Evolutionary conservation across 108 stramenopile genomes (phyloP).

Genomic region (Nitzschia inconspicua): DNA sequence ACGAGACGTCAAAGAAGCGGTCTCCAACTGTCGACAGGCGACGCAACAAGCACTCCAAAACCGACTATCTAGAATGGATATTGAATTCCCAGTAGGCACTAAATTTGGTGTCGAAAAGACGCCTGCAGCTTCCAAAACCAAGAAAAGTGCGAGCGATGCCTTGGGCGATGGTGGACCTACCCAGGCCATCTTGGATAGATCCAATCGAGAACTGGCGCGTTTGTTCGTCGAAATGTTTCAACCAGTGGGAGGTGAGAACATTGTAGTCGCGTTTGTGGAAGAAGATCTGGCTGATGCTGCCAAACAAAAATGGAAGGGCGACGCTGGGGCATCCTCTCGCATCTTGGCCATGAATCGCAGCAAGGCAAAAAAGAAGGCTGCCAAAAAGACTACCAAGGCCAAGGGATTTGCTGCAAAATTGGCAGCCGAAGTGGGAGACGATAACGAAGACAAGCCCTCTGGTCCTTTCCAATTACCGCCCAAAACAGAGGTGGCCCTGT

Average conservation of each 20-base stretch:
- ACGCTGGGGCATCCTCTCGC: constrained; percentile 54
- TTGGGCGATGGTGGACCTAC: constrained; percentile 35
- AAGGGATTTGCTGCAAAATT: constrained; percentile 83
- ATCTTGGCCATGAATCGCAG: constrained; percentile 61
- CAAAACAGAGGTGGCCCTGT: constrained; percentile 72
- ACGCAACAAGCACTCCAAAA: constrained; percentile 65
- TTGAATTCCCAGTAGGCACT: constrained; percentile 82
- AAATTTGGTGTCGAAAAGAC: constrained; percentile 81
- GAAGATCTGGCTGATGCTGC: constrained; percentile 57
- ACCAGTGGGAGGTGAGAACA: constrained; percentile 75
- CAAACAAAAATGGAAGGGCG: constrained; percentile 64
- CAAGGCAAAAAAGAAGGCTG: constrained; percentile 31
- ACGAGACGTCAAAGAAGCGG: constrained; percentile 79
- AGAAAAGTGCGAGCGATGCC: constrained; percentile 6
- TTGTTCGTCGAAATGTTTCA: constrained; percentile 89
- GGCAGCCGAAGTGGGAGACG: constrained; percentile 54
- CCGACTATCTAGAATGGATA: constrained; percentile 62
- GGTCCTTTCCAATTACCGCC: constrained; percentile 66
- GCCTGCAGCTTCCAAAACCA: constrained; percentile 27
- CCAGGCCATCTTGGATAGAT: constrained; percentile 53
- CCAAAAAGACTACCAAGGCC: constrained; percentile 41
- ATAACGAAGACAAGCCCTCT: constrained; percentile 10
- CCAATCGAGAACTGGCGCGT: constrained; percentile 80
- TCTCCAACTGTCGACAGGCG: constrained; percentile 67
- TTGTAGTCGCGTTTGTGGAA: constrained; percentile 64